Percentiles rank a stretch among this genome's conserved stretches.
Conservation (phyloP, 108 stramenopile genomes). For the Chaetoceros muelleri region DNA sequence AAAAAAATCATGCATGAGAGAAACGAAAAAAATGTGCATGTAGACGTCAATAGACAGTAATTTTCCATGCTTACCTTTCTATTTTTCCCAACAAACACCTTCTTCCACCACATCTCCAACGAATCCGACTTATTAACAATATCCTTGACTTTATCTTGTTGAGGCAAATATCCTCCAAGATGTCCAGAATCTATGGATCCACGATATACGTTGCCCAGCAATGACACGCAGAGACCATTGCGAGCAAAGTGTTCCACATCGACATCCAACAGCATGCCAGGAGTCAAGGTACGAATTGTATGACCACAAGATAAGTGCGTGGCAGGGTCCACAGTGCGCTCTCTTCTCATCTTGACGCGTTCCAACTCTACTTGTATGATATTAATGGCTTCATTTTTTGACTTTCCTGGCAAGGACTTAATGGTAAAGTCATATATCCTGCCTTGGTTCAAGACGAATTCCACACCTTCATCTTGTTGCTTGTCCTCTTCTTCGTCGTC, state of each 20-base stretch:
- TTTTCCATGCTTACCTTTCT: slow-evolving; percentile 15
- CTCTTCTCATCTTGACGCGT: neutral
- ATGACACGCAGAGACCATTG: slow-evolving; percentile 73
- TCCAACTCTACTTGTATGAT: neutral
- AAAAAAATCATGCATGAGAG: too few relatives aligned
- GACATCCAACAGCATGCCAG: slow-evolving; percentile 56
- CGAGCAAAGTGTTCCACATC: slow-evolving; percentile 58
- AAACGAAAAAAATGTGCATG: neutral
- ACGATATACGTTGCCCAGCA: slow-evolving; percentile 59
- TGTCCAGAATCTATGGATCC: slow-evolving; percentile 63
- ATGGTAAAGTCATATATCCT: slow-evolving; percentile 39
- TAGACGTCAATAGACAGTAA: neutral
- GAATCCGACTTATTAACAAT: slow-evolving; percentile 3
- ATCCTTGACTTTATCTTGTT: slow-evolving; percentile 4
- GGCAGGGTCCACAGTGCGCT: slow-evolving; percentile 7
- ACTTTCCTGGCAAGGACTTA: neutral
- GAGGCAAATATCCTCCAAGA: slow-evolving; percentile 34
- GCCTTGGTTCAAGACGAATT: slow-evolving; percentile 27
- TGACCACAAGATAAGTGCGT: slow-evolving; percentile 8
- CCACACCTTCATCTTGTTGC: neutral
- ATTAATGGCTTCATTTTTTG: neutral
- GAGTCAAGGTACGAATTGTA: slow-evolving; percentile 33
- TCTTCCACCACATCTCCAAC: slow-evolving; percentile 29
- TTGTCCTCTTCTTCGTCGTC: slow-evolving; percentile 12
- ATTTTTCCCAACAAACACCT: slow-evolving; percentile 23